Conservation (phyloP, 2,329 filamentous ascomycete species). For the Gremmenia infestans region DNA sequence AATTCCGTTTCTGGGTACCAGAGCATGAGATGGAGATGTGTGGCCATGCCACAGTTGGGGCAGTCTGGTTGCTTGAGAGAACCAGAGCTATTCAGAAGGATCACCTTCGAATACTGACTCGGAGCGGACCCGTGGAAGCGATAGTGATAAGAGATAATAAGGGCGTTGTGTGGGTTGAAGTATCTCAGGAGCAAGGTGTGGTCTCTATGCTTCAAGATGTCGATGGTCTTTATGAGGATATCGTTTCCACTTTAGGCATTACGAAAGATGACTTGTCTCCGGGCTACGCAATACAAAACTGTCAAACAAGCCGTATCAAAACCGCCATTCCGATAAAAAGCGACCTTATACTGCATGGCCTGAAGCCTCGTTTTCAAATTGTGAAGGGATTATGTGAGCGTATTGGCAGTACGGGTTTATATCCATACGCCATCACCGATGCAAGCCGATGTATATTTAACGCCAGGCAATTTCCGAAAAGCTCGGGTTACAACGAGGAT, state of each 20-base stretch:
- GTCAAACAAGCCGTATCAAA: neutral
- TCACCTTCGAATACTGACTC: neutral
- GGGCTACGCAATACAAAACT: neutral
- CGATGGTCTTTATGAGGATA: neutral
- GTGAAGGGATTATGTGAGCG: slow-evolving; percentile 1
- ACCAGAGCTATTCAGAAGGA: neutral
- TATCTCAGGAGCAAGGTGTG: too few relatives aligned
- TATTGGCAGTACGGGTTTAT: slow-evolving; percentile 1
- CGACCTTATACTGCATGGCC: too few relatives aligned
- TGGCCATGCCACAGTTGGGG: slow-evolving; percentile 5
- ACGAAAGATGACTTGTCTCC: neutral
- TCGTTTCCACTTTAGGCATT: neutral
- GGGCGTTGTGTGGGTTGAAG: too few relatives aligned
- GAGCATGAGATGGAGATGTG: slow-evolving; percentile 9
- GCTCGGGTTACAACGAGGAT: slow-evolving; percentile 43
- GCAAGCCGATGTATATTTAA: neutral
- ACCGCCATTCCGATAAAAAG: too few relatives aligned
- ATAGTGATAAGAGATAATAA: too few relatives aligned
- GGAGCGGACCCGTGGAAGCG: too few relatives aligned
- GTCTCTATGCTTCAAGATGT: too few relatives aligned
- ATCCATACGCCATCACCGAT: slow-evolving; percentile 1
- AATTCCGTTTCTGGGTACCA: slow-evolving; percentile 3
- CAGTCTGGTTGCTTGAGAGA: slow-evolving; percentile 2
- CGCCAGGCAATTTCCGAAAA: slow-evolving; percentile 19
- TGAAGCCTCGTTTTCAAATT: neutral